Percentiles rank a stretch among this genome's conserved stretches.
phyloP scores from a whole-genome alignment of 805 yeast genomes.

The Pichia nakasei region DNA sequence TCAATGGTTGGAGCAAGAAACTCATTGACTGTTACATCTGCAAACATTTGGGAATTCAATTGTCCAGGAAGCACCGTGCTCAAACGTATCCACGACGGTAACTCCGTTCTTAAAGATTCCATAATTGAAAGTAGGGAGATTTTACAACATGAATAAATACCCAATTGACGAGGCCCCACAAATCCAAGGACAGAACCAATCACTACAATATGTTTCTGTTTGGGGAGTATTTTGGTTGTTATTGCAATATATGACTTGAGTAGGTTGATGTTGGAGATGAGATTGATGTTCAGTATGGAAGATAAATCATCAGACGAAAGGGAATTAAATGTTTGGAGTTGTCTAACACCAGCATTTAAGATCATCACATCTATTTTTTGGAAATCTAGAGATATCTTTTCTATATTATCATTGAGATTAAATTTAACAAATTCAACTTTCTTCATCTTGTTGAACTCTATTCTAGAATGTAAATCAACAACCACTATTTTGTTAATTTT shows the following conservation, averaged over 20 bases:
- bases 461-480: slow-evolving; percentile 25
- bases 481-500: slow-evolving; percentile 21
- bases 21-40: slow-evolving; percentile 33
- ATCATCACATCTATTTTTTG: slow-evolving; percentile 27
- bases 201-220: slow-evolving; percentile 30
- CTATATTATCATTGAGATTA: slow-evolving; percentile 16
- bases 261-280: slow-evolving; percentile 36
- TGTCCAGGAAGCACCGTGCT: slow-evolving; percentile 44
- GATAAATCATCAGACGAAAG: slow-evolving; percentile 19
- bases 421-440: slow-evolving; percentile 21
- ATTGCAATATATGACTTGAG: slow-evolving; percentile 25
- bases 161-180: slow-evolving; percentile 39
- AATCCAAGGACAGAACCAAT: slow-evolving; percentile 41
- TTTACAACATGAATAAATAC: slow-evolving; percentile 42
- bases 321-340: slow-evolving; percentile 24
- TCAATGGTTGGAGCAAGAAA: slow-evolving; percentile 43
- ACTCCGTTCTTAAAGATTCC: slow-evolving; percentile 37
- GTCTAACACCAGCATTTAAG: slow-evolving; percentile 44
- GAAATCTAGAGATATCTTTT: slow-evolving; percentile 19
- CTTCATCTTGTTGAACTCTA: slow-evolving; percentile 8
- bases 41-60: slow-evolving; percentile 39
- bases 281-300: slow-evolving; percentile 32
- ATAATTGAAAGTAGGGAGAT: slow-evolving; percentile 36
- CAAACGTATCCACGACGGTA: slow-evolving; percentile 20
- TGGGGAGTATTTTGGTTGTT: not conserved